Evolutionary conservation across 768 basidiomycete genomes (phyloP), one percentile per base, ranked within the genome.

Genomic region (Pleurotus salmoneostramineus): DNA sequence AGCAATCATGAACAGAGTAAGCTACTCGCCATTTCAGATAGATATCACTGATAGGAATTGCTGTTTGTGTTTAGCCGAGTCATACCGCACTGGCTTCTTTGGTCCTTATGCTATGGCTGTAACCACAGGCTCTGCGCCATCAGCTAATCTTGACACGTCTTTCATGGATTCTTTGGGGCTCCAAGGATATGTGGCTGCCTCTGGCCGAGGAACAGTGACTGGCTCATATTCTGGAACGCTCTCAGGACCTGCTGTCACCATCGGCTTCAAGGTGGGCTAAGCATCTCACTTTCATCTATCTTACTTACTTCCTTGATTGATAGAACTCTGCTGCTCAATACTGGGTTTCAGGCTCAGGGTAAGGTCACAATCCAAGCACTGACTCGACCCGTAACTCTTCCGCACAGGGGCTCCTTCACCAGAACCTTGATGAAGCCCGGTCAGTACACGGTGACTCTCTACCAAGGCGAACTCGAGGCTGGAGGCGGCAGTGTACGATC

Each of bases 61-160:
- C 21, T 31, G 14, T 5, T 14, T 5, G 6, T 47, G 3, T 42
- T 27, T 47, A 56, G 56, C 77, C 0, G 78, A 79, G 57, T 48
- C 71, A 4, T 77, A 72, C 60, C 72, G 76, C 31, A 76, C 74
- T 34, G 78, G 77, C 17, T 77, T 81, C 66, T 76, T 76, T 66
- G 79, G 78, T 45, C 80, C 78, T 68, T 76, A 81, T 62, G 78
- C 77, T 3, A 63, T 80, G 59, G 74, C 71, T 5, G 68, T 80
- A 33, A 78, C 75, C 1, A 68, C 71, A 15, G 77, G 78, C n/a
- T 65, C 68, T 49, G 68, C 76, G 6, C 79, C 79, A 1, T 78
- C 77, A 4, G 73, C 71, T 1, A 65, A 64, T 40, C 61, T 78
- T 17, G 75, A 78, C 64, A 76, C 73, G 10, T 72, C 73, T 31